Evolutionary conservation across 2,329 filamentous ascomycete species (phyloP), one percentile per base, ranked within the genome.

Genomic region (Aspergillus vadensis): DNA sequence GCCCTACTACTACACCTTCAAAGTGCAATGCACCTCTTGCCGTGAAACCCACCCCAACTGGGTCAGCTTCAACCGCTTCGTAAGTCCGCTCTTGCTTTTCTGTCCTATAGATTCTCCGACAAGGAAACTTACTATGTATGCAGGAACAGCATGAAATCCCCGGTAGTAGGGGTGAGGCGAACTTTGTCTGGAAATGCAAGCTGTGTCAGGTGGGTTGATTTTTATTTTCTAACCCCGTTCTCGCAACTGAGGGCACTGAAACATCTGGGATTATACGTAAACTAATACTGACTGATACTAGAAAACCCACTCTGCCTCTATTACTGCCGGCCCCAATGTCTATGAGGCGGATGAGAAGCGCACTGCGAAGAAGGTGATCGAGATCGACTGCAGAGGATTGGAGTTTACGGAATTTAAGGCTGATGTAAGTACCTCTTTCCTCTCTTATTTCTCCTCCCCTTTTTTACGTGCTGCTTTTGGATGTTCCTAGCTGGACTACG

Each of bases 141-240:
- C 64, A 97, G 92, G 94, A 98, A 74, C 85, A 83, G 71, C 93
- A 96, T 73, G 92, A 97, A 66, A 88, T 97, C 76, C 95, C 91
- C 65, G 93, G 93, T 38, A 97, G 93, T 76, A 86, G 92, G 71
- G 95, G 95, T 66, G 93, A 98, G 77, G 95, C 95, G 63, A 98
- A 98, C 78, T 99, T 99, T 77, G 95, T 99, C n/a, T 99, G 95
- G 94, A 93, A 88, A 77, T 99, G 95, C 85, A 97, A 96, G 79
- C 94, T 95, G 74, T 99, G 95, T 88, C 96, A 95, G 86, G 92
- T 95, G 4, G 15, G n/a, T 50, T 32, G 25, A 32, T 10, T 3
- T 10, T 5, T 3, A 5, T 27, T 17, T n/a, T 30, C 19, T 44
- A 44, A 14, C 9, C 9, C 14, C 7, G 7, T 6, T 12, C 19